Evolutionary conservation across 108 stramenopile genomes (phyloP).

Genomic region (Cyclostephanos tholiformis): DNA sequence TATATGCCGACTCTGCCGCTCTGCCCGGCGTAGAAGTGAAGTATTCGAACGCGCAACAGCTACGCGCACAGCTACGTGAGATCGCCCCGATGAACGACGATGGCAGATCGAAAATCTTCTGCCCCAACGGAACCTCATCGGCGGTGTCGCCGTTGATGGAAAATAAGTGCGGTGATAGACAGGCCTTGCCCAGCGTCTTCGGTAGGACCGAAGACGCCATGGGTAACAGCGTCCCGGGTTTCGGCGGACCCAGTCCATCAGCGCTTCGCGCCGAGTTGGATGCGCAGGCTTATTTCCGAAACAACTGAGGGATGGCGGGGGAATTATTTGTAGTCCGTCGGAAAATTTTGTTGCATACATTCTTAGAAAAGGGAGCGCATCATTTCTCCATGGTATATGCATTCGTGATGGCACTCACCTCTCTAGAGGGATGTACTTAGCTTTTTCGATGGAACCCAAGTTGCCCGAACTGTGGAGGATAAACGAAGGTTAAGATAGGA

Average conservation of each 20-base stretch:
- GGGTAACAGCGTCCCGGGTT: constrained; percentile 85
- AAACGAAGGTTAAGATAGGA: too few species aligned
- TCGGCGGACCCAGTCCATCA: constrained; percentile 35
- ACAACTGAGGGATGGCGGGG: neutral
- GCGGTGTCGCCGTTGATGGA: constrained; percentile 86
- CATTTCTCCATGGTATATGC: neutral
- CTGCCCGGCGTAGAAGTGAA: constrained; percentile 53
- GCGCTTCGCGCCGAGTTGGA: constrained; percentile 42
- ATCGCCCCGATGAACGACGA: constrained; percentile 79
- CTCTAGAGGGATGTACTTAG: too few species aligned
- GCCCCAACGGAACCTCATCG: constrained; percentile 80
- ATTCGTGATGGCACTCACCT: too few species aligned
- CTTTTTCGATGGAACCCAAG: too few species aligned
- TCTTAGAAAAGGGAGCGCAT: neutral
- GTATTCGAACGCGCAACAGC: constrained; percentile 55
- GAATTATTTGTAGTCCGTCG: too few species aligned
- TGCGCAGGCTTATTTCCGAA: constrained; percentile 45
- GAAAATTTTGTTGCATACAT: neutral
- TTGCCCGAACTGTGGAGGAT: neutral
- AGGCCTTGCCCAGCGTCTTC: constrained; percentile 72
- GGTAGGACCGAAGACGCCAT: constrained; percentile 73
- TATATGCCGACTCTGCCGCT: neutral
- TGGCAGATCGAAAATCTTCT: constrained; percentile 70
- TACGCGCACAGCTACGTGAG: constrained; percentile 70
- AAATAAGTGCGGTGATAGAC: constrained; percentile 82